Evolutionary conservation across 2,329 filamentous ascomycete species (phyloP), one percentile per base, ranked within the genome.

Genomic region (Aspergillus sp.): DNA sequence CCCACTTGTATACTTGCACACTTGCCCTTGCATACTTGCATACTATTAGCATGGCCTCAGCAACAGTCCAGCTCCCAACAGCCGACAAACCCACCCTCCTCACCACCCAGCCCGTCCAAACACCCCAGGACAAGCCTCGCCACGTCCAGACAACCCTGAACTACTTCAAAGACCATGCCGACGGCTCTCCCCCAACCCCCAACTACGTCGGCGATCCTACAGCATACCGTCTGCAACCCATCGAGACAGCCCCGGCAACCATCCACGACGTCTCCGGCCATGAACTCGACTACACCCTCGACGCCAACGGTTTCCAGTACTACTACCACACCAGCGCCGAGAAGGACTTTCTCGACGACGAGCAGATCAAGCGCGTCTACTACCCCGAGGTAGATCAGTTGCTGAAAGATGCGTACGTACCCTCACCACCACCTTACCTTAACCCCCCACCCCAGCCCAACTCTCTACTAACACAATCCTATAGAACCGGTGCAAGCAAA

Each of bases 321-420:
- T 72, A 78, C 55, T 68, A 75, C 23, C 78, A 81, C 53, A 58
- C 69, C 19, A 74, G 73, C 9, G 60, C 59, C 3, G 75, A 75
- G 52, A 68, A 71, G 17, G 64, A 70, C 1, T 80, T 78, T 65
- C 65, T 75, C 48, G 73, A 80, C 21, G 73, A 80, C 4, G 73
- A 77, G 9, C 59, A 68, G n/a, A 75, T 81, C 21, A 68, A 70
- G 47, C 58, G 62, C 1, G 64, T 73, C 4, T 81, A 81, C 58
- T 82, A 81, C 53, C 75, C 78, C 0, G 77, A 81, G 60, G 73
- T 79, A 15, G 79, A 81, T 31, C 71, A 77, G 19, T 73, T 81
- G 55, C 60, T 81, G 14, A 79, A 80, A 57, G 71, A 74, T 55
- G 69, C 68, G 71, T 74, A 62, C 7, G 69, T 61, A 14, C 5